A percentile compares a stretch with the other conserved stretches of the same genome.
phyloP scores from a whole-genome alignment of 1,284 basidiomycete genomes.

The Bjerkandera adusta region DNA sequence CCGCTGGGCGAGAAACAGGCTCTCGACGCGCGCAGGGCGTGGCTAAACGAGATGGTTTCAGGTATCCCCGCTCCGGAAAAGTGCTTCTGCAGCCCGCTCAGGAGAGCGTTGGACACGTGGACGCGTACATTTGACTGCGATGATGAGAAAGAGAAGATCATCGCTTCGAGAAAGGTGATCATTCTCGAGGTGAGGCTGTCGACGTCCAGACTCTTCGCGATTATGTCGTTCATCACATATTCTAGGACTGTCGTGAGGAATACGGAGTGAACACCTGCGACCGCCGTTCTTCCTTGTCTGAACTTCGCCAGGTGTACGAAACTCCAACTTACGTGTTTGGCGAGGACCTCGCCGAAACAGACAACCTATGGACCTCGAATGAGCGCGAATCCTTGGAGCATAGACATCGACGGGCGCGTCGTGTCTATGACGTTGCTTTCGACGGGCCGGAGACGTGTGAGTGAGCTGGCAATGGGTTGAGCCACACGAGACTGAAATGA shows the following conservation, averaged over 20 bases:
- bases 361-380: constrained; percentile 65
- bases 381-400: constrained; percentile 63
- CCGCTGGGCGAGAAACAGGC: constrained; percentile 67
- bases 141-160: constrained; percentile 13
- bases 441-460: constrained; percentile 49
- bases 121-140: constrained; percentile 58
- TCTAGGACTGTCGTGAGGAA: constrained; percentile 63
- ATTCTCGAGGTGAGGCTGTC: constrained; percentile 32
- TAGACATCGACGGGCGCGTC: constrained; percentile 49
- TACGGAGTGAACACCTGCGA: constrained; percentile 78
- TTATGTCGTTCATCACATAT: no score
- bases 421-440: constrained; percentile 67
- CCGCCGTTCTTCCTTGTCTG: constrained; percentile 52
- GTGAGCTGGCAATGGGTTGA: constrained; percentile 21
- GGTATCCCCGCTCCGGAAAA: constrained; percentile 60
- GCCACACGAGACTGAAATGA: no score
- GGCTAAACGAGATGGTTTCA: constrained; percentile 51
- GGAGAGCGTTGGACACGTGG: constrained; percentile 70
- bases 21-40: constrained; percentile 46
- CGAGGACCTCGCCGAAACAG: constrained; percentile 66
- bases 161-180: constrained; percentile 16
- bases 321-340: constrained; percentile 63
- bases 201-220: neutral
- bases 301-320: constrained; percentile 50
- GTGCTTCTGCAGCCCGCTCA: constrained; percentile 73